Conservation (phyloP, 2,329 filamentous ascomycete species). For the Neofusicoccum ribis region DNA sequence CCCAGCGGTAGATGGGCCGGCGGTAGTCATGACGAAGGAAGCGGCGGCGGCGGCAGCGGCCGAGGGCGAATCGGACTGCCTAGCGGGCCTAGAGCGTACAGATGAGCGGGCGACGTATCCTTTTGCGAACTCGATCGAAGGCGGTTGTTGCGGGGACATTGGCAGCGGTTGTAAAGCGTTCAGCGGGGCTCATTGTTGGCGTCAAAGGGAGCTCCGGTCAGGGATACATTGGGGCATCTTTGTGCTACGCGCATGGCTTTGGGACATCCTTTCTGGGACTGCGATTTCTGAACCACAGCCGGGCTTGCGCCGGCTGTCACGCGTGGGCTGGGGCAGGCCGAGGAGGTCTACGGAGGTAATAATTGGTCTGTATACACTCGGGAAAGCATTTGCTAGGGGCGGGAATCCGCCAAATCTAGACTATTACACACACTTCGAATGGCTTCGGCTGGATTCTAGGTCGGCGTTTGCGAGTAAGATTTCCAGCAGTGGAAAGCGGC, state of each 20-base stretch:
- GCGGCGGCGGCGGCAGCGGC: not conserved
- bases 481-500: too few relatives aligned
- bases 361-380: constrained; percentile 6
- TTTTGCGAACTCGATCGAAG: constrained; percentile 1
- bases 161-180: constrained; percentile 13
- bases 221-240: constrained; percentile 3
- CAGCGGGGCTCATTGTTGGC: constrained; percentile 18
- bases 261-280: constrained; percentile 11
- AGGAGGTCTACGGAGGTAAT: not conserved
- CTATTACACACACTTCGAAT: not conserved
- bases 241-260: not conserved
- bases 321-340: not conserved
- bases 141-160: not conserved
- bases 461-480: too few relatives aligned
- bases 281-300: not conserved
- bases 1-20: constrained; percentile 10
- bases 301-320: not conserved
- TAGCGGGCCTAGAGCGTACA: constrained; percentile 19
- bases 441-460: not conserved
- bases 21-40: not conserved
- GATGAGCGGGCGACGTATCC: not conserved
- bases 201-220: constrained; percentile 9
- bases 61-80: constrained; percentile 5
- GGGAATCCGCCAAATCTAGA: not conserved
- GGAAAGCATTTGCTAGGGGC: not conserved